Conservation (phyloP, 2,329 filamentous ascomycete species). For the Monosporascus sp. region DNA sequence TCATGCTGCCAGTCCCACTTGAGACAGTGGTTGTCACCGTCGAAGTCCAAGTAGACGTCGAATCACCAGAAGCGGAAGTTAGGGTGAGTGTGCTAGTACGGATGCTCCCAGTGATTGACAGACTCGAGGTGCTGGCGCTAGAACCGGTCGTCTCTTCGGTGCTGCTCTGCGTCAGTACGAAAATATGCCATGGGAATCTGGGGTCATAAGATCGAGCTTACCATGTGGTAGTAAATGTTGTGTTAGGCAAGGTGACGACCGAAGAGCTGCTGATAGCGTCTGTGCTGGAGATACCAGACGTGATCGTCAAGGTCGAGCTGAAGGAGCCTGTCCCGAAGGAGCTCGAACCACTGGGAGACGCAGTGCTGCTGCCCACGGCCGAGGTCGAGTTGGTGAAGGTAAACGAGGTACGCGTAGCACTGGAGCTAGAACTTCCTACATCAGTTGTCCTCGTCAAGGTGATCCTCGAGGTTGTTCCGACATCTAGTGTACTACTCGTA, state of each 20-base stretch:
- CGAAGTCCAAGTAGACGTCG: conserved; percentile 6
- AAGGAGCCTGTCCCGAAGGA: neutral
- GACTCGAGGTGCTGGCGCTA: neutral
- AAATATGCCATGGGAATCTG: neutral
- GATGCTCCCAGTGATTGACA: neutral
- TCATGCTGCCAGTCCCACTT: neutral
- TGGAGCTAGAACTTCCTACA: conserved; percentile 2
- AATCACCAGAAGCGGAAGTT: neutral
- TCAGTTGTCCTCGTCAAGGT: neutral
- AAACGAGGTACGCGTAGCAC: conserved; percentile 2
- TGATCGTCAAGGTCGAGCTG: neutral
- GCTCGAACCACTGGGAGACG: neutral
- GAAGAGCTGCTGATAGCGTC: conserved; percentile 3
- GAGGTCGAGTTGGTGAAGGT: neutral
- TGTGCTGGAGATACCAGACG: conserved; percentile 1
- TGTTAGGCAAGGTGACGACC: neutral
- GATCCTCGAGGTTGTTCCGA: neutral
- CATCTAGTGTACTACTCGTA: neutral
- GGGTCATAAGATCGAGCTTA: conserved; percentile 1
- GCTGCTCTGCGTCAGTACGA: conserved; percentile 4
- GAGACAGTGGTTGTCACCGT: conserved; percentile 4
- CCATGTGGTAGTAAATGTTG: conserved; percentile 9
- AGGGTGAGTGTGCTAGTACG: neutral
- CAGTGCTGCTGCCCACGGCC: neutral
- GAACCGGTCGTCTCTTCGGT: conserved; percentile 4